A percentile compares a stretch with the other conserved stretches of the same genome.
Conservation (phyloP, 805 yeast genomes). For the Hanseniaspora jakobsenii region DNA sequence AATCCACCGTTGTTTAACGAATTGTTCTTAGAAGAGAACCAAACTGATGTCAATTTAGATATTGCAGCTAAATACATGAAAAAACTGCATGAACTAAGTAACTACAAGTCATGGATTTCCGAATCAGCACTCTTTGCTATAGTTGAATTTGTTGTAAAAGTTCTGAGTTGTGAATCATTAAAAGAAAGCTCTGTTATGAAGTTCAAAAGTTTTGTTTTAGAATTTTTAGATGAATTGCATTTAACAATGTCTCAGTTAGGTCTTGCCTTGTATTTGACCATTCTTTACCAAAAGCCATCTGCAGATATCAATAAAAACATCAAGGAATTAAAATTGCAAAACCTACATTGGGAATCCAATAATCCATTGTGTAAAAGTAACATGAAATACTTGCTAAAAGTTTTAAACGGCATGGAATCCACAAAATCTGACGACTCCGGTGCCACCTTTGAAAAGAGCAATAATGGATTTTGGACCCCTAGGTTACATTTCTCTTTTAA, state of each 20-base stretch:
- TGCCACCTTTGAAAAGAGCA: constrained; percentile 30
- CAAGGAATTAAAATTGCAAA: constrained; percentile 18
- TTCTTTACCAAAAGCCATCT: constrained; percentile 16
- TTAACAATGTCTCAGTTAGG: constrained; percentile 68
- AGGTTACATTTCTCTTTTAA: constrained; percentile 58
- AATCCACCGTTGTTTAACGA: constrained; percentile 36
- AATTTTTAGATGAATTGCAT: constrained; percentile 36
- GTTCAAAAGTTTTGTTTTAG: constrained; percentile 29
- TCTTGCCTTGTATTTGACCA: constrained; percentile 48
- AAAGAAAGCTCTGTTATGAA: constrained; percentile 3
- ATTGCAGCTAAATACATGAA: constrained; percentile 35
- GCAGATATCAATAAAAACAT: neutral
- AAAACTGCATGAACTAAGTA: constrained; percentile 44
- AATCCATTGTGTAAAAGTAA: constrained; percentile 70
- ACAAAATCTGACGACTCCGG: constrained; percentile 26
- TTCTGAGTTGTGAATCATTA: constrained; percentile 8
- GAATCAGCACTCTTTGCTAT: constrained; percentile 70
- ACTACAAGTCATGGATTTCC: constrained; percentile 68
- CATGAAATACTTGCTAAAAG: constrained; percentile 45
- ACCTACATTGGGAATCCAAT: constrained; percentile 48
- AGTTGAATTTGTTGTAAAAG: constrained; percentile 37
- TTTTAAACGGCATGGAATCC: constrained; percentile 43
- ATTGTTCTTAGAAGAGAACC: constrained; percentile 25
- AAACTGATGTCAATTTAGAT: constrained; percentile 18
- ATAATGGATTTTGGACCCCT: constrained; percentile 63